These are phyloP conservation scores for Camellia japonica DNA, from an alignment of 148 eudicot genomes.

Conservation along the genomic window DNA sequence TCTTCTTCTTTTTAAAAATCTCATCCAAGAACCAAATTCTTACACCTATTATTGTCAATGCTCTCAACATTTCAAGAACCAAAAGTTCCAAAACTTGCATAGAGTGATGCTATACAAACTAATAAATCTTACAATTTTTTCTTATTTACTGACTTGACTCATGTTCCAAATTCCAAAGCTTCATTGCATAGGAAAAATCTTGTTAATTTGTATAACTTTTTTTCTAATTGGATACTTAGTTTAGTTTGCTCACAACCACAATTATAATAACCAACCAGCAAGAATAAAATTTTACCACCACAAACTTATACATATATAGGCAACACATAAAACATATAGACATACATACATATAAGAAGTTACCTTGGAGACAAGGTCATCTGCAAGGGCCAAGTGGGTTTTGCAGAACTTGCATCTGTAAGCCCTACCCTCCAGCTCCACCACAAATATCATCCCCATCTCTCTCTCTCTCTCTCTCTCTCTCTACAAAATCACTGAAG, in stretches of 20 bases:
- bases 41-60: not conserved
- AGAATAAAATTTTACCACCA: not conserved
- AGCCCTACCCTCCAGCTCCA: constrained; percentile 71
- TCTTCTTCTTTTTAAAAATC: too few species aligned
- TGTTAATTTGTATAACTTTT: too few species aligned
- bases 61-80: not conserved
- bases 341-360: not conserved
- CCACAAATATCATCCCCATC: constrained; percentile 75
- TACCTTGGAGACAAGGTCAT: constrained; percentile 68
- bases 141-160: too few species aligned
- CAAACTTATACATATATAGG: not conserved
- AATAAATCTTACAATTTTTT: too few species aligned
- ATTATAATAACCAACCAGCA: not conserved
- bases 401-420: constrained; percentile 83
- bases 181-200: too few species aligned
- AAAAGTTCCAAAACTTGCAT: not conserved
- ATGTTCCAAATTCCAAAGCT: too few species aligned
- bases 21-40: not conserved
- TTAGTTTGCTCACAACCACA: not conserved
- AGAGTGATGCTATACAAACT: too few species aligned
- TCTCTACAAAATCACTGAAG: not conserved
- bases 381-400: constrained; percentile 61
- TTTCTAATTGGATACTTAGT: not conserved
- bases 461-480: constrained; percentile 17
- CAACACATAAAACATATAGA: not conserved